A percentile compares a stretch with the other conserved stretches of the same genome.
These are phyloP conservation scores for Bretschneidera sinensis DNA, from an alignment of 345 rosid genomes.

Conservation along the genomic window DNA sequence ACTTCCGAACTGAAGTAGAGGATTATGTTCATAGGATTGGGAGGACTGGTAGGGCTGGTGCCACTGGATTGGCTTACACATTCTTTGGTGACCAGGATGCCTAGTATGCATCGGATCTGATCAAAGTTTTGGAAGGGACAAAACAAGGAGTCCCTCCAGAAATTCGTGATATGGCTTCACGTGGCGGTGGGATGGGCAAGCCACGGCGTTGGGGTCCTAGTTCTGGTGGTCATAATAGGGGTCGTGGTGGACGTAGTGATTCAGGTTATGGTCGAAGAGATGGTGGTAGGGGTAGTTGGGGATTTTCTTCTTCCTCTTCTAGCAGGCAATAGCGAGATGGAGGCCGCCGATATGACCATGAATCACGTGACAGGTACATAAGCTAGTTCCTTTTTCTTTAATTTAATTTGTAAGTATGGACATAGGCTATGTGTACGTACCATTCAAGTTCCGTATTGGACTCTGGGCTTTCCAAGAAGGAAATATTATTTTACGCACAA, in stretches of 20 bases:
- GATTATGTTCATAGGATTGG: conserved; percentile 99
- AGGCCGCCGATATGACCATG: conserved; percentile 43
- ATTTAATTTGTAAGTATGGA: too few species aligned
- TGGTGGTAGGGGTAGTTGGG: conserved; percentile 53
- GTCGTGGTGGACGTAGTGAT: conserved; percentile 45
- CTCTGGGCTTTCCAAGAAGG: background rate
- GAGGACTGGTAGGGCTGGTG: conserved; percentile 98
- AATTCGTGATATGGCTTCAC: conserved; percentile 81
- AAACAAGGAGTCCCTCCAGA: conserved; percentile 81
- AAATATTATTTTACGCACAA: too few species aligned
- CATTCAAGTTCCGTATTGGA: background rate
- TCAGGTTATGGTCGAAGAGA: conserved; percentile 49
- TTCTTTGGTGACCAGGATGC: conserved; percentile 92
- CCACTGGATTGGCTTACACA: conserved; percentile 83
- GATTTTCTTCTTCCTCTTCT: conserved; percentile 24
- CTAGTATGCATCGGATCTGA: conserved; percentile 76
- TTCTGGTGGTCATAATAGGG: conserved; percentile 62
- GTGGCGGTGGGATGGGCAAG: conserved; percentile 70
- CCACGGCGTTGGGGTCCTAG: conserved; percentile 72
- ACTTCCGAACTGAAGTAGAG: conserved; percentile 94
- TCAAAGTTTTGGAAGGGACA: conserved; percentile 91
- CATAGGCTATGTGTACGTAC: background rate
- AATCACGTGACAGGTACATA: conserved; percentile 61
- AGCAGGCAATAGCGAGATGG: conserved; percentile 34
- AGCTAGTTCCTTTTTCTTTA: too few species aligned